These are phyloP conservation scores for Terfezia boudieri DNA, from an alignment of 495 filamentous ascomycete genomes.

Conservation along the genomic window DNA sequence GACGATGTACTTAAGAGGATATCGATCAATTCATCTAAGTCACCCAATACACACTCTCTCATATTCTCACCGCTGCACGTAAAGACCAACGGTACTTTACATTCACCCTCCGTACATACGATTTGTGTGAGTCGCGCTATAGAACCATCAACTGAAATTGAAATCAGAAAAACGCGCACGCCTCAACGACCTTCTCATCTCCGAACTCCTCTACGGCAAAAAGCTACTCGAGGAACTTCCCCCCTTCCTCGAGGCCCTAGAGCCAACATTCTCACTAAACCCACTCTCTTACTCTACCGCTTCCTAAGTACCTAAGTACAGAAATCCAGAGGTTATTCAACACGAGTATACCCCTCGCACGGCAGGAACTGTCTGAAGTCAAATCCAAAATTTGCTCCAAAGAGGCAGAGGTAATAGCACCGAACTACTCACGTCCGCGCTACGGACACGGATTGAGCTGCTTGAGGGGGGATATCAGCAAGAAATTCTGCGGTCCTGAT, in stretches of 20 bases:
- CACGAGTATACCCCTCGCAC: no score
- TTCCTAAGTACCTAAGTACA: background rate
- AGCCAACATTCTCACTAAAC: background rate
- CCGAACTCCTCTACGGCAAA: background rate
- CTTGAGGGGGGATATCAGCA: conserved; percentile 1
- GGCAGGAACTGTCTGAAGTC: no score
- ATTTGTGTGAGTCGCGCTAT: no score
- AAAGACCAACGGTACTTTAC: no score
- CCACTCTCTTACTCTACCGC: background rate
- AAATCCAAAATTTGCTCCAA: no score
- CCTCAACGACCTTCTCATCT: background rate
- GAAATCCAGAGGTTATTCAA: background rate
- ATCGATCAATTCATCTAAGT: no score
- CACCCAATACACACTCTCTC: no score
- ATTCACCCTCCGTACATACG: no score
- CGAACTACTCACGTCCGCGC: background rate
- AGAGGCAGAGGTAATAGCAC: no score
- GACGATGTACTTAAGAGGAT: no score
- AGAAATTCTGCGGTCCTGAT: no score
- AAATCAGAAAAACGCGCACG: background rate
- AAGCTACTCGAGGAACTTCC: background rate
- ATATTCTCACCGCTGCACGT: no score
- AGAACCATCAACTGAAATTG: conserved; percentile 1
- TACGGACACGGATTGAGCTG: conserved; percentile 1
- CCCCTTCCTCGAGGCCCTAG: background rate